A percentile compares a stretch with the other conserved stretches of the same genome.
These are phyloP conservation scores for Crucihimalaya himalaica DNA, from an alignment of 345 rosid species.

Conservation along the genomic window DNA sequence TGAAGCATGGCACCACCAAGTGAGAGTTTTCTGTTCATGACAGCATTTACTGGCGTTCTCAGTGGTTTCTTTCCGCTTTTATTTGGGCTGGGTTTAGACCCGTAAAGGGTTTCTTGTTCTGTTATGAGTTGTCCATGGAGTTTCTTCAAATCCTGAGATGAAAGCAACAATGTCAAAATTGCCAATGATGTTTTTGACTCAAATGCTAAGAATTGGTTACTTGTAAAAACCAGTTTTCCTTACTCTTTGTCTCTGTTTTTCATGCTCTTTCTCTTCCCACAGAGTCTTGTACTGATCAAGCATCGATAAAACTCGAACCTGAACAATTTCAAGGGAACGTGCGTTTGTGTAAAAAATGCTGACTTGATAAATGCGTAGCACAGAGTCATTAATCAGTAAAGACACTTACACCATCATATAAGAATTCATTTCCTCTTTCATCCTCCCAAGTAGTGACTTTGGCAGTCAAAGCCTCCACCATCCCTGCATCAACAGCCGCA, in stretches of 20 bases:
- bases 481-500: constrained; percentile 46
- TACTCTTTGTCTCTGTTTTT: constrained; percentile 64
- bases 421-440: constrained; percentile 63
- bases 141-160: constrained; percentile 63
- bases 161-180: constrained; percentile 11
- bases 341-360: not conserved
- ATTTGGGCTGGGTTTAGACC: constrained; percentile 68
- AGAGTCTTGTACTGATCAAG: constrained; percentile 60
- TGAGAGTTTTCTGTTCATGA: constrained; percentile 56
- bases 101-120: constrained; percentile 61
- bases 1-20: constrained; percentile 68
- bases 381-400: constrained; percentile 12
- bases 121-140: constrained; percentile 60
- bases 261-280: constrained; percentile 60
- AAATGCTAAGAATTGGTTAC: not conserved
- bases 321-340: not conserved
- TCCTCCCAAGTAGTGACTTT: constrained; percentile 66
- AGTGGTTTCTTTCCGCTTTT: constrained; percentile 55
- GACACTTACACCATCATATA: constrained; percentile 75
- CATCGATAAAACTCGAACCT: constrained; percentile 61
- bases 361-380: not conserved
- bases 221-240: constrained; percentile 11
- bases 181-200: not conserved
- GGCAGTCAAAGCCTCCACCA: constrained; percentile 57
- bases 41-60: constrained; percentile 43